Conservation (phyloP, 2,329 filamentous ascomycete species). For the Tolypocladium amazonense region DNA sequence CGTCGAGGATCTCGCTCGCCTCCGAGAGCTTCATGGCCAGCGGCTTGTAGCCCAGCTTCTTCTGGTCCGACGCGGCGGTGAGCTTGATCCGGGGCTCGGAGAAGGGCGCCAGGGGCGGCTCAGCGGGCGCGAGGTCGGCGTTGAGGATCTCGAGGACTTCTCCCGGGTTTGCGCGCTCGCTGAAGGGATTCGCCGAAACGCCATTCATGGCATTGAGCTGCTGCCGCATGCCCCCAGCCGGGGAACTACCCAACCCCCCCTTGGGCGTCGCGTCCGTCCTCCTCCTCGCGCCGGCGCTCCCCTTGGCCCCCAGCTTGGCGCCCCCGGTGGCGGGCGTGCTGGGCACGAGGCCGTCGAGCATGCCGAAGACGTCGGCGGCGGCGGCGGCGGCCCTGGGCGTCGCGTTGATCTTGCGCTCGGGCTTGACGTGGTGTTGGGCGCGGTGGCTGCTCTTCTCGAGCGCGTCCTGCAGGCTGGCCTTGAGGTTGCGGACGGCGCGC, state of each 20-base stretch:
- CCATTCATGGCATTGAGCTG: slow-evolving; percentile 21
- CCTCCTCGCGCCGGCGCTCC: slow-evolving; percentile 19
- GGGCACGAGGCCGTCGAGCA: slow-evolving; percentile 64
- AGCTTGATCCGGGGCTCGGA: slow-evolving; percentile 71
- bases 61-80: slow-evolving; percentile 76
- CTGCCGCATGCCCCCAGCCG: slow-evolving; percentile 19
- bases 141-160: slow-evolving; percentile 80
- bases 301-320: slow-evolving; percentile 28
- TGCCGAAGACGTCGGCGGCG: slow-evolving; percentile 66
- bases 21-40: slow-evolving; percentile 93
- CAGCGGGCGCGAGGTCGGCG: slow-evolving; percentile 54
- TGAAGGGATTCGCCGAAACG: slow-evolving; percentile 39
- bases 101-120: slow-evolving; percentile 61
- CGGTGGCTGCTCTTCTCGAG: slow-evolving; percentile 63
- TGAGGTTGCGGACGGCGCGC: slow-evolving; percentile 64
- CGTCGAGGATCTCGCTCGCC: slow-evolving; percentile 85
- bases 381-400: slow-evolving; percentile 51
- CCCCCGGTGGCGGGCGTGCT: slow-evolving; percentile 41
- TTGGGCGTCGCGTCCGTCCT: slow-evolving; percentile 18
- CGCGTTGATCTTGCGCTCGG: slow-evolving; percentile 50
- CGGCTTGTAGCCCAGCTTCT: slow-evolving; percentile 84
- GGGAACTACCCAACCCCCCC: slow-evolving; percentile 18
- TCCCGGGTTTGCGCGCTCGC: slow-evolving; percentile 67
- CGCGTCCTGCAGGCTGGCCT: slow-evolving; percentile 75
- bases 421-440: slow-evolving; percentile 51